Conservation (phyloP, 352 stramenopile genomes). For the Pythium guiyangense region DNA sequence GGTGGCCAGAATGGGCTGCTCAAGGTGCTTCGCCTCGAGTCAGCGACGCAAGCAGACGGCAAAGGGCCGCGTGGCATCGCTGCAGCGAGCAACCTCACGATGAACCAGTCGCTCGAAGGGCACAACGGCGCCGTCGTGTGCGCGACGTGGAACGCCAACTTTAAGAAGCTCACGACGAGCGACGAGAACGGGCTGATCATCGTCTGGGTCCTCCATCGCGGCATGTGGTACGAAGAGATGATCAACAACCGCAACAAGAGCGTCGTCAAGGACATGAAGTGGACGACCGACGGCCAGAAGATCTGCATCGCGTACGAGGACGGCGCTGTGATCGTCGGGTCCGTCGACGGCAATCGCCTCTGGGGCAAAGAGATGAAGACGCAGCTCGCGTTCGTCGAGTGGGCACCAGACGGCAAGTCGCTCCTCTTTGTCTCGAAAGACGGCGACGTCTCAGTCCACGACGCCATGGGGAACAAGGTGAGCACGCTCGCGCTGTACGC, state of each 20-base stretch:
- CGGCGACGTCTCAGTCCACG: slow-evolving; percentile 82
- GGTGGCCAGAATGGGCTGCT: slow-evolving; percentile 90
- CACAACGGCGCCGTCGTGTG: slow-evolving; percentile 90
- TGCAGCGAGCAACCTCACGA: slow-evolving; percentile 88
- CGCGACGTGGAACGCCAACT: slow-evolving; percentile 92
- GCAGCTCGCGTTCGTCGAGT: slow-evolving; percentile 91
- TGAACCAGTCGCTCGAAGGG: slow-evolving; percentile 94
- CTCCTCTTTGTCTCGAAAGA: slow-evolving; percentile 89
- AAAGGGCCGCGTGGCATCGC: slow-evolving; percentile 80
- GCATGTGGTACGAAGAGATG: slow-evolving; percentile 96
- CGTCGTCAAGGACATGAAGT: slow-evolving; percentile 93
- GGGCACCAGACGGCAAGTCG: slow-evolving; percentile 87
- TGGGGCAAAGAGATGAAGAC: slow-evolving; percentile 95
- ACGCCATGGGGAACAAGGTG: slow-evolving; percentile 84
- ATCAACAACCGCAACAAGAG: slow-evolving; percentile 96
- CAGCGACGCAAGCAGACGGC: slow-evolving; percentile 46
- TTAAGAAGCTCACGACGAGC: slow-evolving; percentile 93
- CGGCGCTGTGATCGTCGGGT: slow-evolving; percentile 92
- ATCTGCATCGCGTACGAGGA: slow-evolving; percentile 96
- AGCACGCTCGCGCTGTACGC: slow-evolving; percentile 75
- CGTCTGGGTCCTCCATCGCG: slow-evolving; percentile 93
- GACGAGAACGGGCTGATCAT: slow-evolving; percentile 95
- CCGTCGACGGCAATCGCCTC: slow-evolving; percentile 91
- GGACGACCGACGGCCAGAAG: slow-evolving; percentile 91
- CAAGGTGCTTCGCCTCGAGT: slow-evolving; percentile 92